Base-by-base conservation (phyloP, 257 asterid species). In the Datura wrightii region DNA sequence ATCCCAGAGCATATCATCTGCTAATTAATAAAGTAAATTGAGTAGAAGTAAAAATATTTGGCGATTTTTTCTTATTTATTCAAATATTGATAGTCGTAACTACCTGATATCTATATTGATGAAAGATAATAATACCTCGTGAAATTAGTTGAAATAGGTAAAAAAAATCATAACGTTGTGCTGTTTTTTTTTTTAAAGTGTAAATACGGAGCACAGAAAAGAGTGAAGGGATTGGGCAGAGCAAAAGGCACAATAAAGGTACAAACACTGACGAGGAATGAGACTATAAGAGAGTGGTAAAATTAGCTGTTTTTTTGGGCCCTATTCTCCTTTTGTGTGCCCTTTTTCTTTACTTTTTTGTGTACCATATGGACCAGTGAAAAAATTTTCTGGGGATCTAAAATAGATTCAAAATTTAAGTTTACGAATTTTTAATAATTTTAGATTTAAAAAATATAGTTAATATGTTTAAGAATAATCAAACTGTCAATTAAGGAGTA, bases 271-370 rank as follows among this genome's bases (percentile, higher is more conserved):
- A 86, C 85, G 13, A 74, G 58, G 60, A 80, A 85, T 70, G 31
- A 24, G 31, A 24, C 31, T 24, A 24, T 24, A 24, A 24, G 53
- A 70, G 10, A 62, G 24, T 83, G 82, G 53, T 82, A 76, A 46
- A 74, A 65, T 85, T 87, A 88, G 88, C 87, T 88, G 90, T 78
- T 72, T 70, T 10, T 66, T 85, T 72, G 86, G 82, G 83, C 65
- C 60, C 53, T 48, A 19, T 2, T 81, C 13, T 19, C 16, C 36
- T 19, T 46, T 41, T 2, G 7, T 46, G 16, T 24, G 31, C 31
- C 56, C 80, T 82, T 67, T 82, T 72, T 72, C 69, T 10, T 10
- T 10, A 44, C 84, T 46, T 53, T n/a, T 55, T 48, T 79, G 53
- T 63, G 19, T 10, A 13, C 14, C 46, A 76, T 6, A 34, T 41